phyloP scores from a whole-genome alignment of 441 rosid genomes.

The Eutrema salsugineum region DNA sequence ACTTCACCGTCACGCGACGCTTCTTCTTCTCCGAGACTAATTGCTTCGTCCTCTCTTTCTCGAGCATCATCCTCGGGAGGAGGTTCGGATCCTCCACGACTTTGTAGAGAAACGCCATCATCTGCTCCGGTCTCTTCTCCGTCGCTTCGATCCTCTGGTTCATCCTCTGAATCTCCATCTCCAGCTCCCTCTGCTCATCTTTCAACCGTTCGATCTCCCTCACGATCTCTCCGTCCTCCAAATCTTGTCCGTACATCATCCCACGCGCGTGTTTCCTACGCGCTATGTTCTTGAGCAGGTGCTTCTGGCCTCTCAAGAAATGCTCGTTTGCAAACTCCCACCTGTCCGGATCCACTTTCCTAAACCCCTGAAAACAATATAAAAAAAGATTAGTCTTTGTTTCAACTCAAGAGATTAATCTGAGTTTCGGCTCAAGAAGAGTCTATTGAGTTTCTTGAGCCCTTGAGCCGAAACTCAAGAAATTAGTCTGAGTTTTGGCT shows the following conservation, averaged over 20 bases:
- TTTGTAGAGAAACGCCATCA: conserved; percentile 60
- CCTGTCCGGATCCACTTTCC: conserved; percentile 65
- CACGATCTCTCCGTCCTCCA: conserved; percentile 61
- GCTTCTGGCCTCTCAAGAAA: conserved; percentile 62
- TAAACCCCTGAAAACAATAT: conserved; percentile 42
- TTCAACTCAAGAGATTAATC: no score
- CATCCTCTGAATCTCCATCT: conserved; percentile 64
- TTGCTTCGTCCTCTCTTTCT: conserved; percentile 40
- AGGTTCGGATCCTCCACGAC: conserved; percentile 79
- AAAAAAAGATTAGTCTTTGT: no score
- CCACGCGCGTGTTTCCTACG: conserved; percentile 52
- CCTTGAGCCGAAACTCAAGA: no score
- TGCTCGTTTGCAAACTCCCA: conserved; percentile 80
- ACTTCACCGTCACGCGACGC: conserved; percentile 45
- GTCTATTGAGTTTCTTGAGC: no score
- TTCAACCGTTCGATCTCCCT: conserved; percentile 72
- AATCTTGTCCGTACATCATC: conserved; percentile 37
- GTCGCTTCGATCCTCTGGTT: conserved; percentile 67
- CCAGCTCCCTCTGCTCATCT: conserved; percentile 64
- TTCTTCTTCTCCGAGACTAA: conserved; percentile 44
- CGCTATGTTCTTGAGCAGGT: conserved; percentile 47
- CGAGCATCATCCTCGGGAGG: conserved; percentile 63
- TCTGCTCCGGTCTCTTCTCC: conserved; percentile 78
- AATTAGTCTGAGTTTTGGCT: no score
- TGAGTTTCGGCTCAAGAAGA: no score